Base-by-base conservation (phyloP, 2,329 filamentous ascomycete genomes). In the Trichoderma breve region DNA sequence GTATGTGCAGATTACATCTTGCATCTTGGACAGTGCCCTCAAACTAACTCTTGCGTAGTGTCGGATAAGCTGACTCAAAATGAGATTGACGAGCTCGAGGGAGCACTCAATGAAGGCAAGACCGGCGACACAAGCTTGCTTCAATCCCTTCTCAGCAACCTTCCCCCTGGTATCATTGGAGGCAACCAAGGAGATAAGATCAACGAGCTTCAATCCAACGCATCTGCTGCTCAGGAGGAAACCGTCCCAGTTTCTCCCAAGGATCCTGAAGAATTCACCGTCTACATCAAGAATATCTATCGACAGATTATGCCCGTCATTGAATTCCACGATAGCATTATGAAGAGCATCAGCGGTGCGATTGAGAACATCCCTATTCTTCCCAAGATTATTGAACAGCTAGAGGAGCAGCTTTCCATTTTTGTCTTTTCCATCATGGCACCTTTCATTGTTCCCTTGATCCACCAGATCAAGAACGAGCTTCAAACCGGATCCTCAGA, bases 401-500 rank as follows among this genome's bases (percentile, higher is more conserved):
- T 97, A 18, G 91, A 95, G 81, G 93, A 97, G 73, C 92, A 97
- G 82, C 87, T 97, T 74, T 96, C 92, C 69, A 83, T 95, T 77
- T 97, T 97, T 80, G 93, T 97, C 73, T 97, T 97, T 83, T 93
- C 92, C n/a, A 87, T 97, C 70, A 89, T 98, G 75, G 95, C 95
- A 1, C 95, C 95, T 7, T 96, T 95, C 75, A 87, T 98, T 51
- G 84, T 97, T 21, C 95, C 95, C 1, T 89, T 98, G 76, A 93
- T 98, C 79, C 86, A 87, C 70, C 94, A 97, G 83, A 90, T 97
- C 83, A 95, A 96, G 84, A 89, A 88, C 51, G 95, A 97, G 84
- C 89, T 98, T 58, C 90, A 91, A 75, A 95, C 92, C 4, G 95
- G 95, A 36, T 96, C 94, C 3, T 91, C 89, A 2, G 93, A 97